These are phyloP conservation scores for Dendrostoma leiphaemia DNA, from an alignment of 2,329 filamentous ascomycete species.

Conservation along the genomic window DNA sequence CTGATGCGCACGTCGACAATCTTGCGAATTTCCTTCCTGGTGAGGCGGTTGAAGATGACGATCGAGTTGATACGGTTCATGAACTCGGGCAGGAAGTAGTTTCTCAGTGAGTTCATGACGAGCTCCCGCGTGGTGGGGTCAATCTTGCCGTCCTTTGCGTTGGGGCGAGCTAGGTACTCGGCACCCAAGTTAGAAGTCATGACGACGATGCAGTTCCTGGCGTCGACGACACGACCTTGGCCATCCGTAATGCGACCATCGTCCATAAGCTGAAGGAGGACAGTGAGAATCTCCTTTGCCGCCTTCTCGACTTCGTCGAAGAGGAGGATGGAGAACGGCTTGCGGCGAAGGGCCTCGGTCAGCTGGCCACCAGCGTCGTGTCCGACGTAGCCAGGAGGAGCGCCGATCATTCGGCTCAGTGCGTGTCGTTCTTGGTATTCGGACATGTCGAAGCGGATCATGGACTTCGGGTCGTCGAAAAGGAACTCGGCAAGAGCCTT, in stretches of 20 bases:
- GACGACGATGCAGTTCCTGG: conserved; percentile 97
- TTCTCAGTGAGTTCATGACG: conserved; percentile 85
- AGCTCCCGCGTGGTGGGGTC: conserved; percentile 83
- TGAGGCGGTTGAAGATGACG: conserved; percentile 98
- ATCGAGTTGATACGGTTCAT: conserved; percentile 95
- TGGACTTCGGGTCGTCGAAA: conserved; percentile 93
- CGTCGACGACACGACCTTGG: conserved; percentile 91
- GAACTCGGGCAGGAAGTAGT: conserved; percentile 98
- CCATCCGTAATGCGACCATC: conserved; percentile 98
- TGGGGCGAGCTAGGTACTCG: conserved; percentile 82
- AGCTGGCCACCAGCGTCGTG: conserved; percentile 95
- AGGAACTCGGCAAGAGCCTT: conserved; percentile 97
- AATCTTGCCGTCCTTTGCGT: conserved; percentile 76
- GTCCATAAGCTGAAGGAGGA: conserved; percentile 98
- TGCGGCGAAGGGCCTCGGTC: conserved; percentile 88
- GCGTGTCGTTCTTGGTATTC: conserved; percentile 98
- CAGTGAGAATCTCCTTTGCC: conserved; percentile 94
- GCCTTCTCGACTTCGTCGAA: conserved; percentile 99
- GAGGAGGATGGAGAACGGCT: conserved; percentile 94
- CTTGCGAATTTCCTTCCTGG: conserved; percentile 82
- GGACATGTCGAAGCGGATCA: conserved; percentile 99
- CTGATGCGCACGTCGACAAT: conserved; percentile 87
- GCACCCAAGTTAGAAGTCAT: conserved; percentile 98
- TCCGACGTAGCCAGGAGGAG: conserved; percentile 93
- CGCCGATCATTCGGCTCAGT: conserved; percentile 95